Conservation (phyloP, 441 rosid genomes). For the Populus hybrid region DNA sequence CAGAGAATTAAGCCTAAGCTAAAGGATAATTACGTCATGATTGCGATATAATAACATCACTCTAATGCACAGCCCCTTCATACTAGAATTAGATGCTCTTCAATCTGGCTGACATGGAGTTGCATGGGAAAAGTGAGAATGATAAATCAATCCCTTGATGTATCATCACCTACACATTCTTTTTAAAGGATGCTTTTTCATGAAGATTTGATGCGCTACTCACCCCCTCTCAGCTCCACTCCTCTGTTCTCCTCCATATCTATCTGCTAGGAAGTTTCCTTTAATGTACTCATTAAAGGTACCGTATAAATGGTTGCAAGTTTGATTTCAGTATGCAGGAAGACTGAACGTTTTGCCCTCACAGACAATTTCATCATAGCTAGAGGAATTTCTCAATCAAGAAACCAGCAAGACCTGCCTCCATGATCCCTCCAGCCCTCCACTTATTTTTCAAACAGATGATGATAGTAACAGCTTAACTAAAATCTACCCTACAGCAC, state of each 20-base stretch:
- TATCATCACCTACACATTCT: not conserved
- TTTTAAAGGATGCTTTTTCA: not conserved
- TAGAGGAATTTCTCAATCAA: not conserved
- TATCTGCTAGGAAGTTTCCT: constrained; percentile 41
- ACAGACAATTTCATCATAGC: not conserved
- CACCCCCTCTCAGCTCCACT: not conserved
- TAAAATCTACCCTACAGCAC: not conserved
- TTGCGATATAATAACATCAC: not conserved
- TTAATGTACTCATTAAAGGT: constrained; percentile 19
- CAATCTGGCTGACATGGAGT: not conserved
- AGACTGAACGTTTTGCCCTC: constrained; percentile 2
- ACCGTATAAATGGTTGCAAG: constrained; percentile 22
- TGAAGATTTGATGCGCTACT: not conserved
- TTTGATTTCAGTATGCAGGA: constrained; percentile 8
- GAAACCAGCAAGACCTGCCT: not conserved
- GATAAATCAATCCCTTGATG: not conserved
- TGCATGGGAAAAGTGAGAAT: not conserved
- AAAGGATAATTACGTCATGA: not conserved
- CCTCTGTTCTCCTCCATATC: not conserved
- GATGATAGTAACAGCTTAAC: not conserved
- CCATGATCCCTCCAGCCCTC: not conserved
- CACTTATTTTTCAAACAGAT: not conserved
- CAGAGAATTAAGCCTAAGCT: not conserved
- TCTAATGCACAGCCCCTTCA: not conserved
- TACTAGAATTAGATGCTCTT: not conserved